Base-by-base conservation (phyloP, 2,329 filamentous ascomycete genomes). In the Aspergillus fijiensis region DNA sequence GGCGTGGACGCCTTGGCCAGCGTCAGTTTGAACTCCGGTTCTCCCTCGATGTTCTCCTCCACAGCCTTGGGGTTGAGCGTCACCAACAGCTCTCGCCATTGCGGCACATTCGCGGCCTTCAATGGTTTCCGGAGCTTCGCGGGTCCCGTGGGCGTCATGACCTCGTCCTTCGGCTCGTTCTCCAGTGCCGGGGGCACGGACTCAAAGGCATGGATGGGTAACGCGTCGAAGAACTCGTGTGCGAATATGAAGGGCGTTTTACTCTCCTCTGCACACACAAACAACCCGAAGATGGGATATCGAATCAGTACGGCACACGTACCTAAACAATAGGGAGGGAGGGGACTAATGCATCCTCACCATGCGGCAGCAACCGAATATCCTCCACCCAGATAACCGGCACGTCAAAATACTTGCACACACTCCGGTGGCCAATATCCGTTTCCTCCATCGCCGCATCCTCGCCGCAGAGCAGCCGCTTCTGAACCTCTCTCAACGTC, bases 201-300 rank as follows among this genome's bases (percentile, higher is more conserved):
- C 75, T 98, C 89, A 74, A 99, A 99, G 62, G 91, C 88, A 75
- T 99, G 93, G 67, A 99, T 97, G 35, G 95, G 95, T 0, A 99
- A 87, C 2, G 95, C 95, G 69, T 99, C 95, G 79, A 99, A 99
- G 82, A 99, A 98, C 74, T 99, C 95, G 74, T 99, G 95, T 4
- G 95, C 95, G 52, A 98, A 86, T 62, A 99, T 96, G 75, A 98
- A 96, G 0, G 95, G 94, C 23, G 88, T 90, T 72, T 89, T 90
- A 61, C 84, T 82, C 23, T 86, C 77, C 62, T 85, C 87, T 88
- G 27, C 4, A 11, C 2, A 19, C 47, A 7, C 51, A 52, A 2
- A 52, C 5, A n/a, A 5, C 10, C 11, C 23, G 10, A 12, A 6
- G 19, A 47, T 3, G 6, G 21, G 3, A 10, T 6, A 14, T 33